Evolutionary conservation across 768 basidiomycete genomes (phyloP).

Genomic region (Amanita brunnescens): DNA sequence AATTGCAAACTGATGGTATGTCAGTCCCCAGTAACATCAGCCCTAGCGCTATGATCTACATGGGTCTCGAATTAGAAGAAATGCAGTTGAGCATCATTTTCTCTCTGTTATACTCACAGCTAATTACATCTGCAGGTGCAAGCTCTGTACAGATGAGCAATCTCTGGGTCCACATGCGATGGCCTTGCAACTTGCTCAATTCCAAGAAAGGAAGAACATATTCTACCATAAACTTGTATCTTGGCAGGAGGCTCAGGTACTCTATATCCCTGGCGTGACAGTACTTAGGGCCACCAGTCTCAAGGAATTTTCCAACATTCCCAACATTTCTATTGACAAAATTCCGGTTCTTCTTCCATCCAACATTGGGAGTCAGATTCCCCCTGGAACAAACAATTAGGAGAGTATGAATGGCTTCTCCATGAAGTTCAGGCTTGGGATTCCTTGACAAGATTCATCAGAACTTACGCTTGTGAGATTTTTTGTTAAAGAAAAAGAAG

Average conservation of each 20-base stretch:
- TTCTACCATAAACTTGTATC: neutral
- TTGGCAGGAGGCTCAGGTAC: constrained; percentile 1
- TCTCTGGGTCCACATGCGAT: neutral
- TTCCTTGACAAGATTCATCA: neutral
- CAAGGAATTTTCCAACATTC: neutral
- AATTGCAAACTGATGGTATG: too few species aligned
- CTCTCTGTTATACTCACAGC: neutral
- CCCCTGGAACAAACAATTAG: neutral
- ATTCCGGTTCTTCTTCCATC: constrained; percentile 4
- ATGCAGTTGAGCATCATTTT: neutral
- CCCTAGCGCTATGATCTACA: too few species aligned
- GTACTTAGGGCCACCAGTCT: neutral
- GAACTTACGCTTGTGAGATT: neutral
- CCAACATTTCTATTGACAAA: neutral
- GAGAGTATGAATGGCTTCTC: constrained; percentile 1
- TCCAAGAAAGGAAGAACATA: neutral
- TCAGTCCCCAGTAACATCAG: too few species aligned
- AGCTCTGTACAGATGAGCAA: neutral
- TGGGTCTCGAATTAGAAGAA: too few species aligned
- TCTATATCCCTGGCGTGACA: constrained; percentile 1
- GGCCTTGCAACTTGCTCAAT: neutral
- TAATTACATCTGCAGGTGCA: neutral
- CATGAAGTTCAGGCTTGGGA: neutral
- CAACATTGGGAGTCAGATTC: neutral
- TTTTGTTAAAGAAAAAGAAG: neutral